phyloP scores from a whole-genome alignment of 805 yeast species.

The Candida bentonensis region DNA sequence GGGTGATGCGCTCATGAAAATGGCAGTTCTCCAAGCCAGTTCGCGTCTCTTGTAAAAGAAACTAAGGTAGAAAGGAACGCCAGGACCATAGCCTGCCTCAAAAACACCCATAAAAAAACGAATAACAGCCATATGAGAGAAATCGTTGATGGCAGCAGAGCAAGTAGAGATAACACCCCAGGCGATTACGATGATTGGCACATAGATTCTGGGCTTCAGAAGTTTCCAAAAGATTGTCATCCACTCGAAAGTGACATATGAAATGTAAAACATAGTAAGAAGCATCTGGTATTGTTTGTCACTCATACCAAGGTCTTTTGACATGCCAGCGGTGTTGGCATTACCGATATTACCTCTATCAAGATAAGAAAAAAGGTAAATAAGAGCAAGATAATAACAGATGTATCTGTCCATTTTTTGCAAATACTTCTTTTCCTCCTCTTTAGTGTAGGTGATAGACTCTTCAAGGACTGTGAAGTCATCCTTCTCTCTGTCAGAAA shows the following conservation, averaged over 20 bases:
- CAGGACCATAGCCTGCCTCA: constrained; percentile 33
- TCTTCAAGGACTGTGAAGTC: background rate
- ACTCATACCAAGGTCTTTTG: constrained; percentile 23
- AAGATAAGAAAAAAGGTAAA: constrained; percentile 32
- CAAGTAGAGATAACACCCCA: constrained; percentile 24
- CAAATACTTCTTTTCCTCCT: background rate
- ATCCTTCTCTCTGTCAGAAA: background rate
- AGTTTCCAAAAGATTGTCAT: constrained; percentile 21
- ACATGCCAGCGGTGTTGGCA: constrained; percentile 32
- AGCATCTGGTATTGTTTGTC: constrained; percentile 31
- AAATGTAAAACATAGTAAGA: constrained; percentile 25
- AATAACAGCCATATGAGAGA: constrained; percentile 20
- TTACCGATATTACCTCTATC: constrained; percentile 34
- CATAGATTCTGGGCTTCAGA: constrained; percentile 24
- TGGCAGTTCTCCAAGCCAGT: constrained; percentile 26
- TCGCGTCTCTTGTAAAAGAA: constrained; percentile 21
- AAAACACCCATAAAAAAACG: constrained; percentile 28
- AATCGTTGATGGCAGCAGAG: constrained; percentile 22
- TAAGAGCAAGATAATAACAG: constrained; percentile 29
- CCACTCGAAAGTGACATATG: constrained; percentile 24
- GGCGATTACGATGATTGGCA: constrained; percentile 21
- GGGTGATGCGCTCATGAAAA: constrained; percentile 25
- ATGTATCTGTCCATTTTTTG: constrained; percentile 29
- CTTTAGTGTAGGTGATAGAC: background rate
- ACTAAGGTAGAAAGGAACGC: constrained; percentile 21